Evolutionary conservation across 371 early-diverging fungal genomes (phyloP).

Genomic region (Globomyces sp.): DNA sequence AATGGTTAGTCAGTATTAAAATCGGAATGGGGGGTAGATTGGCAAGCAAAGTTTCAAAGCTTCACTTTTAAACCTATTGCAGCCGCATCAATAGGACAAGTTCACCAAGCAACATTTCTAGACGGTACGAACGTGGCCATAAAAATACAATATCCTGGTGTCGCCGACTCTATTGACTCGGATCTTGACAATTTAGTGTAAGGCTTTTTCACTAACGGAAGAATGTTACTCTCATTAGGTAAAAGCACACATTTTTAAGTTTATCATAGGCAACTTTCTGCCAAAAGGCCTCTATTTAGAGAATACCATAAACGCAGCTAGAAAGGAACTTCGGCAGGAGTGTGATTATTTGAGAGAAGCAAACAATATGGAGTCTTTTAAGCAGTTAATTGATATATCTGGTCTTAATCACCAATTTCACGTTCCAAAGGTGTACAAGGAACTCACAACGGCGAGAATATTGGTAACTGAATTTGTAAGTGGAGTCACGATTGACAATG

Average conservation of each 20-base stretch:
- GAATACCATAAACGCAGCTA: conserved; percentile 87
- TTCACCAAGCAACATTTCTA: conserved; percentile 70
- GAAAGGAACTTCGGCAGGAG: conserved; percentile 90
- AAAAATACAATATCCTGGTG: conserved; percentile 96
- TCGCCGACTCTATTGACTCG: conserved; percentile 80
- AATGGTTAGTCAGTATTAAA: conserved; percentile 59
- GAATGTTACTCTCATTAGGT: no score
- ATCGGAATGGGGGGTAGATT: conserved; percentile 72
- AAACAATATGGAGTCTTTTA: conserved; percentile 67
- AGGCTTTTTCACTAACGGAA: no score
- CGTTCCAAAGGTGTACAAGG: conserved; percentile 73
- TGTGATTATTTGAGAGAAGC: conserved; percentile 93
- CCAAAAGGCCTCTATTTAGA: conserved; percentile 96
- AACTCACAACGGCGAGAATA: conserved; percentile 70
- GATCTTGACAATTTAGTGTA: conserved; percentile 75
- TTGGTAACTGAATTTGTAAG: conserved; percentile 77
- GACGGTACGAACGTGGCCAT: conserved; percentile 67
- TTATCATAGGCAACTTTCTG: conserved; percentile 76
- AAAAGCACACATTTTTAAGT: conserved; percentile 53
- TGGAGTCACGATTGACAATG: conserved; percentile 71
- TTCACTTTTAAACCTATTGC: conserved; percentile 33
- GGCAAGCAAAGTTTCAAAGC: conserved; percentile 64
- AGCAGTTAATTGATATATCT: conserved; percentile 58
- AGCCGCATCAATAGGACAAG: conserved; percentile 94
- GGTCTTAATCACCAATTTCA: conserved; percentile 43